phyloP scores from a whole-genome alignment of 2,329 filamentous ascomycete species.

The Monosporascus sp. region DNA sequence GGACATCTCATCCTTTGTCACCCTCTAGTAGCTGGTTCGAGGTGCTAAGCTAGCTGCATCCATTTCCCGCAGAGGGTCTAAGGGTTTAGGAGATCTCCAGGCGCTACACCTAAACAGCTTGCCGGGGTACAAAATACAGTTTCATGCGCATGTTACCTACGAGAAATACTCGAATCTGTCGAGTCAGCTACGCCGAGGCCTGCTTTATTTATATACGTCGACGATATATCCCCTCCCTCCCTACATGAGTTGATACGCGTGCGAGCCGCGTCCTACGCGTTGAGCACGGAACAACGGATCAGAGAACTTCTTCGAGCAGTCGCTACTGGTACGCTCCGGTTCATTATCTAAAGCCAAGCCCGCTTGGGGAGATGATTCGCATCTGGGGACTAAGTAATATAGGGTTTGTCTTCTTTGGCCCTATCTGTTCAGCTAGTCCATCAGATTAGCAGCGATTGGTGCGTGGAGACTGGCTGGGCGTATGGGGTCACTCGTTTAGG shows the following conservation, averaged over 20 bases:
- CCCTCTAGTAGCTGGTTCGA: not conserved
- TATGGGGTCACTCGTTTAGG: not conserved
- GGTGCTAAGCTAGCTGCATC: not conserved
- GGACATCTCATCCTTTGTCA: too few species aligned
- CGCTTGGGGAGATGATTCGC: slow-evolving; percentile 21
- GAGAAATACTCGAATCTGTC: not conserved
- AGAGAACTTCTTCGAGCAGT: too few species aligned
- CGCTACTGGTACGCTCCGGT: not conserved
- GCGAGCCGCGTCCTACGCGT: too few species aligned
- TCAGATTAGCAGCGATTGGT: not conserved
- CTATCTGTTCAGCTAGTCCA: not conserved
- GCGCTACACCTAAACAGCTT: not conserved
- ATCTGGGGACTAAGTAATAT: slow-evolving; percentile 9
- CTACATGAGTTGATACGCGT: not conserved
- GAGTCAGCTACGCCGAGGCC: not conserved
- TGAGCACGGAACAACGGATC: too few species aligned
- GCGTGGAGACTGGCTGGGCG: not conserved
- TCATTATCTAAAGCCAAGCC: slow-evolving; percentile 12
- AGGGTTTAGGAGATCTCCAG: not conserved
- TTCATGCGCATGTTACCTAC: not conserved
- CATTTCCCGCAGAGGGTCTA: not conserved
- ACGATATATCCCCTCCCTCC: not conserved
- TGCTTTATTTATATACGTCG: too few species aligned
- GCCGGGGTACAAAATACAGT: not conserved
- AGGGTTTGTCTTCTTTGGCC: not conserved